Base-by-base conservation (phyloP, 169 alveolate genomes). In the Babesia ovata region DNA sequence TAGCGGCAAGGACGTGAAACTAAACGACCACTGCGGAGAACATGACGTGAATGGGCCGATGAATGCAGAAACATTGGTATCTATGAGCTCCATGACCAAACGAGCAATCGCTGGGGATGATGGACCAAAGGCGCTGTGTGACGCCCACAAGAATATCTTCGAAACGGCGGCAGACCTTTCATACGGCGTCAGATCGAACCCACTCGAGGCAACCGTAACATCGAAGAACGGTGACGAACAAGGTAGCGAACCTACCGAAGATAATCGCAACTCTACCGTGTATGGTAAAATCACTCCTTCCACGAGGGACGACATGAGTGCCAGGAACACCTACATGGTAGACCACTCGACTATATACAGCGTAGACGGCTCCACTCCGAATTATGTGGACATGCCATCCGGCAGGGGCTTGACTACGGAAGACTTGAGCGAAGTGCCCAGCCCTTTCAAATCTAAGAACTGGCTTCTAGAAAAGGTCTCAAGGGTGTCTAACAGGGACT, bases 391-490 rank as follows among this genome's bases (percentile, higher is more conserved):
- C 4, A 46, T 50, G 39, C 33, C 50, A 2, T 9, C 7, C 10
- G 66, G 56, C 29, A 61, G 57, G 81, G 28, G 57, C 54, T 39
- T 57, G 52, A 48, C 60, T 11, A 69, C 63, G 19, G 70, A 60
- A 0, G 46, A 29, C 71, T 36, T 39, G 24, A 26, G 46, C 44
- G 66, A 26, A 33, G 60, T 21, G 49, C 39, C 45, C 17, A 17
- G 21, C 19, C 6, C 46, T 16, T 29, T 29, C 49, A 66, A 74
- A 16, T 56, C 58, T 26, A 83, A 75, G 46, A 83, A 33, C 29
- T 83, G 90, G 90, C 73, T 83, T 16, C 21, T 70, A 3, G 83
- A 83, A 8, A 67, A 50, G 63, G 90, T 83, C 7, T 65, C 86
- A 0, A 63, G 90, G 50, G 56, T 54, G 33, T 83, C 90, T n/a